Evolutionary conservation across 805 yeast genomes (phyloP), one percentile per base, ranked within the genome.

Genomic region (Metschnikowia lachancei): DNA sequence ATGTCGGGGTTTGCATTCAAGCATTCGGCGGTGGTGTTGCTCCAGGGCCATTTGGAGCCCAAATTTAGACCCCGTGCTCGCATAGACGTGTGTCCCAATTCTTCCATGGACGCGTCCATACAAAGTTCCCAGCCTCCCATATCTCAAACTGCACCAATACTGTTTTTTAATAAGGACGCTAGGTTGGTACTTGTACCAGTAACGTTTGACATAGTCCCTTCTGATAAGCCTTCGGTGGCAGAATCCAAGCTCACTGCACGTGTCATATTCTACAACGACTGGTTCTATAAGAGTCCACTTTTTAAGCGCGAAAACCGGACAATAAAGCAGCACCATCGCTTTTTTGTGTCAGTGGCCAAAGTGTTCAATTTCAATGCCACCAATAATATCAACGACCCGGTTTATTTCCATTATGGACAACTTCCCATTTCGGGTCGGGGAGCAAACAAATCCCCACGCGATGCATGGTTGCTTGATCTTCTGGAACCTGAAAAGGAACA

Each of bases 211-310:
- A 36, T 33, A 11, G 3, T 22, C 13, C 8, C 32, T 2, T 19
- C 42, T 14, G 53, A 50, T 16, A 43, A 39, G 35, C 37, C 39
- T 16, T 41, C 28, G 32, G 33, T 52, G 24, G 43, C 48, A 18
- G 57, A 53, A 16, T 39, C 37, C 42, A 53, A 53, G 18, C 43
- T 65, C 32, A 53, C 63, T 4, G 50, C 58, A 3, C 51, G 69
- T 24, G 45, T 67, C 3, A 38, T 67, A 2, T 66, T 71, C 43
- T 69, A 62, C 52, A 58, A 57, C 30, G 75, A 70, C 50, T 70
- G 74, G 74, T 62, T 56, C 44, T 54, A 56, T 38, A 43, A 48
- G 8, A 52, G 56, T 33, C 57, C 57, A 1, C 50, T 42, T 19
- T 54, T 48, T 22, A 39, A 40, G 18, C 31, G 39, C 26, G 45